Evolutionary conservation across 495 filamentous ascomycete genomes (phyloP), one percentile per base, ranked within the genome.

Genomic region (Podospora didyma): DNA sequence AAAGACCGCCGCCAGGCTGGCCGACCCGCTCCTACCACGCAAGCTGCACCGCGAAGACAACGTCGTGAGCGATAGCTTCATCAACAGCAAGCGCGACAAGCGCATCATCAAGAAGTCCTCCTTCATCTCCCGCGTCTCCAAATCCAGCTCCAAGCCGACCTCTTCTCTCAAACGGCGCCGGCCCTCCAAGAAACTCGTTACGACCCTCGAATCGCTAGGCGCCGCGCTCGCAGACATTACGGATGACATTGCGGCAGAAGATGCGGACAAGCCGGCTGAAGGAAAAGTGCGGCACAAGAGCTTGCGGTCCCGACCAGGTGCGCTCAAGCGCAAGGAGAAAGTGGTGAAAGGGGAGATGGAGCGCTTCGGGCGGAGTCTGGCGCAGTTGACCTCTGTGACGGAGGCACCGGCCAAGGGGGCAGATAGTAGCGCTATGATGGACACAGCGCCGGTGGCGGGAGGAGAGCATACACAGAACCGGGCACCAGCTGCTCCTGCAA

Each of bases 361-460:
- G 70, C 77, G 92, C 56, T 96, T 96, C 65, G 84, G 81, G 54
- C 80, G 76, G 71, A 96, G 92, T 70, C 73, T 97, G 78, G 91
- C 88, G 39, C 78, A 84, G 71, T 62, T 81, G 56, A 78, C 83
- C 55, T 72, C 67, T 62, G 78, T 80, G 58, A 41, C 68, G 35
- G 62, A 73, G 71, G 11, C 62, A 64, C 20, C 16, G 16, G 24
- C 26, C 14, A 11, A 20, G 1, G 51, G 16, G 0, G 46, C 1
- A 11, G 51, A 51, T 14, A 51, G 21, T 14, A 45, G 31, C 46
- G 60, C 46, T 52, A 56, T 56, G 52, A 47, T 37, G 17, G 54
- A 58, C 46, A 24, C 21, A 28, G 47, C 26, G 19, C 35, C n/a
- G 53, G 20, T 35, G 22, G 66, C 39, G 50, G 53, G 37, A 28